Evolutionary conservation across 257 asterid genomes (phyloP).

Genomic region (Vinca minor): DNA sequence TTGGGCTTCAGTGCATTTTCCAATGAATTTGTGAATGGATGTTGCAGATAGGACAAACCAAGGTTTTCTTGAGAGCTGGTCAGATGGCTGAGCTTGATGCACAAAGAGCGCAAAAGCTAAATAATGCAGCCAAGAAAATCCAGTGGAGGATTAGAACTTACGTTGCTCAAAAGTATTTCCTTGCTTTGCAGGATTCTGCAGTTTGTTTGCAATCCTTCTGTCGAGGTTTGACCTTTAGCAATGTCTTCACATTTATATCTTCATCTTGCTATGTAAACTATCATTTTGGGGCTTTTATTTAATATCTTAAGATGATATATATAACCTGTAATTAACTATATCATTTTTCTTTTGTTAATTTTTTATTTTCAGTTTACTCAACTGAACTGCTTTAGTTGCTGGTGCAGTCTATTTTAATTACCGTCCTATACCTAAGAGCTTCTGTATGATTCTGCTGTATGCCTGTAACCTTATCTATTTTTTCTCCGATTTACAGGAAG

Average conservation of each 20-base stretch:
- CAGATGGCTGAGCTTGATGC: constrained; percentile 98
- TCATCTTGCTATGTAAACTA: background rate
- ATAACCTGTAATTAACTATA: background rate
- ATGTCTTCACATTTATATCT: too few relatives aligned
- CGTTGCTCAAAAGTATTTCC: constrained; percentile 61
- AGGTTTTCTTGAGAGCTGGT: constrained; percentile 90
- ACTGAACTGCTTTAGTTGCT: background rate
- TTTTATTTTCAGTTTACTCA: background rate
- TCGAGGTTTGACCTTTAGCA: constrained; percentile 51
- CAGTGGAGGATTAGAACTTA: constrained; percentile 74
- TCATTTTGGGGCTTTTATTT: background rate
- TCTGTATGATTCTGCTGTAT: background rate
- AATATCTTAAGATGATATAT: too few relatives aligned
- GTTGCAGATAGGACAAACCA: constrained; percentile 82
- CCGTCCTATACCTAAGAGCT: constrained; percentile 3
- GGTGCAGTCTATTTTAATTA: background rate
- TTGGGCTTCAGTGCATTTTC: background rate
- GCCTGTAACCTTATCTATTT: constrained; percentile 4
- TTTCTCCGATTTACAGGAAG: constrained; percentile 45
- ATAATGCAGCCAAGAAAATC: constrained; percentile 71
- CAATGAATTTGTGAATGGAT: background rate
- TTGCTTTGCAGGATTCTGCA: constrained; percentile 70
- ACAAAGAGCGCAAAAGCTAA: constrained; percentile 68
- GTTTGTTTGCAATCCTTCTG: constrained; percentile 62
- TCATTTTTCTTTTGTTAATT: background rate